A percentile compares a stretch with the other conserved stretches of the same genome.
These are phyloP conservation scores for Paraphoma chrysanthemicola DNA, from an alignment of 2,329 filamentous ascomycete species.

Conservation along the genomic window DNA sequence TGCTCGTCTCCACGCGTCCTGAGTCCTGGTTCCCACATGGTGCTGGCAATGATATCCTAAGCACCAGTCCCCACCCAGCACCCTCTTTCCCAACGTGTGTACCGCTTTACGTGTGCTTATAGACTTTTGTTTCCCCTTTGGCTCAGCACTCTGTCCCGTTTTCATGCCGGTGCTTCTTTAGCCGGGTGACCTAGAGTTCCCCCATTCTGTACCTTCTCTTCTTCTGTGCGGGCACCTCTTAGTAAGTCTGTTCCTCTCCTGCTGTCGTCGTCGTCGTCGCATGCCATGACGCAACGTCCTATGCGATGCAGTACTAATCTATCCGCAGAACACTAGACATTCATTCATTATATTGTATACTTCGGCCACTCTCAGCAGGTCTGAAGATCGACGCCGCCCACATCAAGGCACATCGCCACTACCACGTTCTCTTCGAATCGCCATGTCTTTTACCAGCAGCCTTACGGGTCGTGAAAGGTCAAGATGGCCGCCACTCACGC, in stretches of 20 bases:
- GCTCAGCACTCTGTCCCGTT: conserved; percentile 37
- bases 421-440: conserved; percentile 16
- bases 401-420: conserved; percentile 22
- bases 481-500: conserved; percentile 81
- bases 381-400: conserved; percentile 43
- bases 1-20: conserved; percentile 37
- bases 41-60: conserved; percentile 38
- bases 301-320: background rate
- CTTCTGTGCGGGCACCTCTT: conserved; percentile 49
- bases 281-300: conserved; percentile 11
- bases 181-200: conserved; percentile 38
- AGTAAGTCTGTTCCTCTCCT: conserved; percentile 30
- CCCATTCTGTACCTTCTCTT: conserved; percentile 37
- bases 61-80: conserved; percentile 18
- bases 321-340: conserved; percentile 26
- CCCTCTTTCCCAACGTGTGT: conserved; percentile 16
- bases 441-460: conserved; percentile 43
- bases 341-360: conserved; percentile 33
- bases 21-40: conserved; percentile 32
- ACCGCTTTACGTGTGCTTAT: conserved; percentile 42
- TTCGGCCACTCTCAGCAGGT: conserved; percentile 49
- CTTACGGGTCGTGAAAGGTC: conserved; percentile 66
- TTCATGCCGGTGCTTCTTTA: conserved; percentile 50
- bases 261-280: background rate
- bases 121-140: conserved; percentile 47